Evolutionary conservation across 345 rosid genomes (phyloP), one percentile per base, ranked within the genome.

Genomic region (Dipteronia dyeriana): DNA sequence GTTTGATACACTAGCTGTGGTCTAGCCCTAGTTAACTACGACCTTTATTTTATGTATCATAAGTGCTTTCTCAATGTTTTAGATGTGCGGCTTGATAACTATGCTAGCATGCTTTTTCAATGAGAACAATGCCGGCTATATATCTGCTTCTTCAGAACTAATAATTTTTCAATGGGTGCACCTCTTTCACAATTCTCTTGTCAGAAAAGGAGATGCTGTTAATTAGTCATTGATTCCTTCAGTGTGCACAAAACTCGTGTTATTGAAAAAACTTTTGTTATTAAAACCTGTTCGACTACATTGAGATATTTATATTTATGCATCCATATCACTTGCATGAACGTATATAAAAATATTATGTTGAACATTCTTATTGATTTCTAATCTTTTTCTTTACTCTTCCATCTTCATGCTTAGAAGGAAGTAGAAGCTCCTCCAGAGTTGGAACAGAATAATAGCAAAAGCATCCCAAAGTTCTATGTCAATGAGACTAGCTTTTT

Each of bases 401-500:
- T 67, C 23, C 22, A 3, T 53, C 66, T 79, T 71, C 67, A 38
- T 19, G 59, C 62, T 23, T 80, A 67, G 70, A 77, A 83, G 92
- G 87, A 79, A 79, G 75, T 64, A 51, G 86, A 79, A 73, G 75
- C 75, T 78, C 73, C 78, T 64, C 81, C 41, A 74, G 78, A 78
- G 70, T 38, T 73, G 68, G 76, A 75, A 54, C 79, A 25, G 25
- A 74, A 74, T 12, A 79, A 56, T 3, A 14, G 70, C 66, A 78
- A 73, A 64, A 60, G 76, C 60, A 22, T 83, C 63, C 76, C 76
- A 0, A 83, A 79, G 25, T 71, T 70, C 76, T 91, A 84, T 84
- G 68, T 78, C 61, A 79, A 70, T 9, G 90, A 89, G 81, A 86
- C 88, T 68, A 91, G 95, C 84, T 88, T 68, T 82, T 82, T 91